These are phyloP conservation scores for Globisporangium rhizosaccharum DNA, from an alignment of 352 stramenopile genomes.

Conservation along the genomic window DNA sequence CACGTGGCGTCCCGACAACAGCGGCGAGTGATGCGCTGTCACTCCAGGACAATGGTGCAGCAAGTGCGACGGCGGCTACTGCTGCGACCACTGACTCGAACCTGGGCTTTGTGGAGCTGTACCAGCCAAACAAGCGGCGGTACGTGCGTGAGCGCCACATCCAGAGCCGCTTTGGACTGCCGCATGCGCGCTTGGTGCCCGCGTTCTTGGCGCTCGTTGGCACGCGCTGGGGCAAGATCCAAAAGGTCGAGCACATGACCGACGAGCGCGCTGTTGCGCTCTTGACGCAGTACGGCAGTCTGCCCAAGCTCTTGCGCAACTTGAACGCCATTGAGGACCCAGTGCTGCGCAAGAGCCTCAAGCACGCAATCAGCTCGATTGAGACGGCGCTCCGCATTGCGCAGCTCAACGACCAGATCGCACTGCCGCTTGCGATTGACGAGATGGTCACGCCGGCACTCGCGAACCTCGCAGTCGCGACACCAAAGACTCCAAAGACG, in stretches of 20 bases:
- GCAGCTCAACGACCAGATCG: slow-evolving; percentile 48
- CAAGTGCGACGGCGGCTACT: background rate
- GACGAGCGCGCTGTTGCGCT: slow-evolving; percentile 54
- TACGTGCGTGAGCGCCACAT: slow-evolving; percentile 65
- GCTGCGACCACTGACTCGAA: background rate
- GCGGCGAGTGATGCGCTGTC: background rate
- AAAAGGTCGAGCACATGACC: slow-evolving; percentile 46
- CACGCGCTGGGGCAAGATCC: slow-evolving; percentile 62
- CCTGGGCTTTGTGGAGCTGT: slow-evolving; percentile 43
- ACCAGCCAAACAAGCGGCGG: slow-evolving; percentile 63
- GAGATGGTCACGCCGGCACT: slow-evolving; percentile 41
- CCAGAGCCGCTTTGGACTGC: slow-evolving; percentile 46
- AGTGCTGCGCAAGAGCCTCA: slow-evolving; percentile 49
- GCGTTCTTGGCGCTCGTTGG: slow-evolving; percentile 66
- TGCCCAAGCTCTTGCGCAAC: slow-evolving; percentile 53
- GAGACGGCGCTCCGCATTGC: slow-evolving; percentile 76
- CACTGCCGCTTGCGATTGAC: slow-evolving; percentile 43
- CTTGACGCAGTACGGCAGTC: slow-evolving; percentile 50
- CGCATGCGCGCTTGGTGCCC: slow-evolving; percentile 39
- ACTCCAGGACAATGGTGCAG: background rate
- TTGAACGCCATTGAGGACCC: slow-evolving; percentile 57
- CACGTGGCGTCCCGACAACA: slow-evolving; percentile 11
- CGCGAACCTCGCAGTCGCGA: slow-evolving; percentile 6
- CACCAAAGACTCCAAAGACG: no score
- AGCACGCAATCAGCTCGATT: slow-evolving; percentile 65